Evolutionary conservation across 192 early-diverging fungal species (phyloP), one percentile per base, ranked within the genome.

Genomic region (Backusella luteola): DNA sequence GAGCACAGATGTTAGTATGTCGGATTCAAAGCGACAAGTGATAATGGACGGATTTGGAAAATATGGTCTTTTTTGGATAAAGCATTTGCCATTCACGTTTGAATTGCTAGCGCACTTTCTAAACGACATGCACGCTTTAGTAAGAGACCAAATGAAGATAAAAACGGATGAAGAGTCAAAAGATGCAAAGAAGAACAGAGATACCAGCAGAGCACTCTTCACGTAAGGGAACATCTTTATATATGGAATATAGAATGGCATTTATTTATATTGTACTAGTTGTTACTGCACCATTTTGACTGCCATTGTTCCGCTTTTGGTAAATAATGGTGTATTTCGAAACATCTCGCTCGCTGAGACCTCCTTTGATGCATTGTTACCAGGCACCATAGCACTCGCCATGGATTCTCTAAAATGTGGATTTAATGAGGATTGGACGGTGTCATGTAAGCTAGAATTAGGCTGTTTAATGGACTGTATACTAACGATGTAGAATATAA

Each of bases 1-100:
- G 92, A 77, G 87, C 73, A 84, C 91, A 39, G 91, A 93, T 77
- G 75, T 80, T n/a, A 69, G 71, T 14, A 73, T 89, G 0, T 79
- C 82, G 1, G 82, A 78, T 38, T 34, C 71, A 7, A 77, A 89
- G 9, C 76, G 82, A 63, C 67, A 32, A 3, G 69, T 42, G 32
- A 14, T 49, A 46, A 49, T 72, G 83, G 88, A 88, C 8, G 71
- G 84, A 2, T 85, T 89, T 67, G 78, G 74, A 63, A 78, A 73
- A 56, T 80, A 87, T 44, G 76, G 79, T 63, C 19, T 49, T 14
- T 86, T 82, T 59, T 92, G 91, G 91, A 6, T 67, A 17, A 68
- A 67, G 9, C 73, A 84, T 68, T 66, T 88, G 12, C 36, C 76
- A 14, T 90, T 90, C 76, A 86, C 81, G 2, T 67, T 87, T 35